These are phyloP conservation scores for Quercus lobata DNA, from an alignment of 331 rosid genomes.

Conservation along the genomic window DNA sequence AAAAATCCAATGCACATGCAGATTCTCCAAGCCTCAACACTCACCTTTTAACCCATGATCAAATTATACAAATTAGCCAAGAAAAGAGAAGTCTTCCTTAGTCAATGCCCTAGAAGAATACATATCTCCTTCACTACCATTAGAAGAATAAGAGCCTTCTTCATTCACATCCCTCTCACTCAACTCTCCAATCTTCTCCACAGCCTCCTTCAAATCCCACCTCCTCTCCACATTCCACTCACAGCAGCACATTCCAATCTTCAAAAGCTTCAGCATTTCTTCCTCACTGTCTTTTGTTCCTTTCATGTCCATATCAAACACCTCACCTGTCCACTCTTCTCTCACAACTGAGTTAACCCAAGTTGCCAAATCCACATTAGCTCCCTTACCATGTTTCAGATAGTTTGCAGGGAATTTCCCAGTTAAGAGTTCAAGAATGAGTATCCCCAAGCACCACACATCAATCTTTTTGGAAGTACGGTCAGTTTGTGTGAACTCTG, in stretches of 20 bases:
- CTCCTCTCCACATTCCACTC: constrained; percentile 46
- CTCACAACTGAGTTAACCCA: constrained; percentile 75
- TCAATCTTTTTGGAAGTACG: constrained; percentile 42
- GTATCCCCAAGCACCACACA: constrained; percentile 78
- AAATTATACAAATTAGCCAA: not conserved
- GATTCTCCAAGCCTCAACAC: not conserved
- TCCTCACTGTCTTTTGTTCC: constrained; percentile 43
- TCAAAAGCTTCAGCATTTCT: constrained; percentile 68
- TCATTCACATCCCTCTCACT: constrained; percentile 46
- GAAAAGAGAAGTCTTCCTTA: constrained; percentile 56
- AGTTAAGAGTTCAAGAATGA: constrained; percentile 59
- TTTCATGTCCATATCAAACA: constrained; percentile 50
- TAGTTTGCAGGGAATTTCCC: constrained; percentile 66
- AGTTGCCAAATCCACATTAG: constrained; percentile 48
- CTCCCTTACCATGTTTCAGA: constrained; percentile 39
- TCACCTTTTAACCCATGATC: not conserved
- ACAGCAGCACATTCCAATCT: constrained; percentile 70
- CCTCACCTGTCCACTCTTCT: constrained; percentile 88
- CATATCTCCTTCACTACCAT: constrained; percentile 54
- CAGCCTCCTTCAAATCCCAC: constrained; percentile 57
- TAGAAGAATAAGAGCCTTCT: constrained; percentile 46
- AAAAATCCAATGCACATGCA: not conserved
- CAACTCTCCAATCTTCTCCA: constrained; percentile 61
- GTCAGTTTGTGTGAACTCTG: constrained; percentile 40
- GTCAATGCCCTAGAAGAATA: constrained; percentile 34